phyloP scores from a whole-genome alignment of 257 asterid species.

The Hygrophila difformis region DNA sequence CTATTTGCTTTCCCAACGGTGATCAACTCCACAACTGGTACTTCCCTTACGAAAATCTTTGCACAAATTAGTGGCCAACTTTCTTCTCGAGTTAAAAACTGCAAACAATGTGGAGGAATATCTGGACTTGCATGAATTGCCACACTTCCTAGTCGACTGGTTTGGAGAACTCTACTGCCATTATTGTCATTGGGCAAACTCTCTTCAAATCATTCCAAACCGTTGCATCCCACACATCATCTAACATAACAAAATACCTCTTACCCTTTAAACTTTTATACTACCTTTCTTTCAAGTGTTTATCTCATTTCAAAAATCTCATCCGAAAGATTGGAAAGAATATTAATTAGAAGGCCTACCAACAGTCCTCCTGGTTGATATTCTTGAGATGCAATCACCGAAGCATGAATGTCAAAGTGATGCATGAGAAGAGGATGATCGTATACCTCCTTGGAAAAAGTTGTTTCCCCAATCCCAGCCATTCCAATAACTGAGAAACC shows the following conservation, averaged over 20 bases:
- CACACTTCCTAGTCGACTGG: constrained; percentile 15
- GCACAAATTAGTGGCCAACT: constrained; percentile 20
- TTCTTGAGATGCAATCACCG: constrained; percentile 4
- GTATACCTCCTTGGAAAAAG: constrained; percentile 2
- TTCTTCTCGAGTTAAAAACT: constrained; percentile 7
- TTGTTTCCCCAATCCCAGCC: constrained; percentile 15
- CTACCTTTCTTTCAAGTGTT: constrained; percentile 10
- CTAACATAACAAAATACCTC: constrained; percentile 21
- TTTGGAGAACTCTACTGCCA: constrained; percentile 22
- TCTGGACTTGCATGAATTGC: constrained; percentile 8
- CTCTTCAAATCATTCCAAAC: constrained; percentile 21
- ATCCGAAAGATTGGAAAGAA: not conserved
- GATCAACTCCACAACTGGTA: constrained; percentile 8
- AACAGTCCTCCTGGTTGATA: constrained; percentile 8
- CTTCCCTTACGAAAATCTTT: constrained; percentile 8
- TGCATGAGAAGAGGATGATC: not conserved
- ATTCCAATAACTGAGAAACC: constrained; percentile 7
- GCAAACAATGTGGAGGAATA: constrained; percentile 2
- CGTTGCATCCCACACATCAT: constrained; percentile 24
- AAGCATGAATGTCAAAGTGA: constrained; percentile 11
- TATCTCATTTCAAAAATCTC: not conserved
- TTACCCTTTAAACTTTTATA: constrained; percentile 12
- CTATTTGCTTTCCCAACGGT: constrained; percentile 17
- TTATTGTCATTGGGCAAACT: constrained; percentile 13
- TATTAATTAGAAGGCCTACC: constrained; percentile 5